These are phyloP conservation scores for Pythium periplocum DNA, from an alignment of 352 stramenopile genomes.

Conservation along the genomic window DNA sequence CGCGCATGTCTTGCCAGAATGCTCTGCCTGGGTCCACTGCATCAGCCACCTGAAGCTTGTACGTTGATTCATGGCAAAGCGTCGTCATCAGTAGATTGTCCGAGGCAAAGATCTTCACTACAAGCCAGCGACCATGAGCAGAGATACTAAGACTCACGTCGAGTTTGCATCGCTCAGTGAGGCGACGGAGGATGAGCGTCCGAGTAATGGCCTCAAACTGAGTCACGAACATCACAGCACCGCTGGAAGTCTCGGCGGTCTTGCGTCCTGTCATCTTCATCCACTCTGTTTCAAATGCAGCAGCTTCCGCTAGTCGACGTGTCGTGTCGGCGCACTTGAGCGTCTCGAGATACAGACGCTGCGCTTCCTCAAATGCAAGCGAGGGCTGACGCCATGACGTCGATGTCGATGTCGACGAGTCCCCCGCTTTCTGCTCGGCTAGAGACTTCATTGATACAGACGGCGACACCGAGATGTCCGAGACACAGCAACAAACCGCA, in stretches of 20 bases:
- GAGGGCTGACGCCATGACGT: conserved; percentile 7
- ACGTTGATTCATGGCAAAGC: conserved; percentile 37
- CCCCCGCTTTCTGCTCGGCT: not conserved
- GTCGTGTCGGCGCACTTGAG: conserved; percentile 13
- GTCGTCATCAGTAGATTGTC: conserved; percentile 60
- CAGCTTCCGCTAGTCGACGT: conserved; percentile 4
- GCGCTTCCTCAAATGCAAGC: conserved; percentile 14
- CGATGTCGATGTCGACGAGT: not conserved
- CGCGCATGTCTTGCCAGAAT: conserved; percentile 41
- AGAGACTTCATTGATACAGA: too few species aligned
- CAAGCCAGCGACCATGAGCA: conserved; percentile 32
- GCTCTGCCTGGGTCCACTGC: conserved; percentile 39
- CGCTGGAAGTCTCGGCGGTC: not conserved
- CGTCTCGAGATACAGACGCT: conserved; percentile 18
- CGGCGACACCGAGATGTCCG: too few species aligned
- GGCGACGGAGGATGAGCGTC: conserved; percentile 41
- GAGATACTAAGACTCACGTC: conserved; percentile 57
- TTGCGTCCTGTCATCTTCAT: conserved; percentile 11
- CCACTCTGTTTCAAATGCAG: conserved; percentile 25
- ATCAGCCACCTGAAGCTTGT: conserved; percentile 52
- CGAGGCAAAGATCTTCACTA: conserved; percentile 47
- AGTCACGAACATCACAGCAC: conserved; percentile 21
- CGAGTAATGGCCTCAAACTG: conserved; percentile 66
- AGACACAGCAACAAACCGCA: too few species aligned
- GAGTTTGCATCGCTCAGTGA: conserved; percentile 41